Evolutionary conservation across 164 flowering plant genomes (phyloP).

Genomic region (Litsea cubeba): DNA sequence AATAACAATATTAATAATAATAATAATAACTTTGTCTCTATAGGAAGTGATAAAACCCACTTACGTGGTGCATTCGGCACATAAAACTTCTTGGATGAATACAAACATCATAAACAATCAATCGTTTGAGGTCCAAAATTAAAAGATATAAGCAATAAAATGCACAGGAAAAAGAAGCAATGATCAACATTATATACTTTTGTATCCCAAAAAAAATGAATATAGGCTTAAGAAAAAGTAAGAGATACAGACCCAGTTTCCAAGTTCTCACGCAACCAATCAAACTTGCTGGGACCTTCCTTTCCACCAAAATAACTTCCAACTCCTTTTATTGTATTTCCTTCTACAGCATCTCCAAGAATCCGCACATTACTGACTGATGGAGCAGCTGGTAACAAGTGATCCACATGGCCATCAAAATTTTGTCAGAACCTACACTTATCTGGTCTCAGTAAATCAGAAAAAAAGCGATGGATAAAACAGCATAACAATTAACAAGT

Average conservation of each 20-base stretch:
- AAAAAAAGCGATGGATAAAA: background rate
- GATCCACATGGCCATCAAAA: constrained; percentile 6
- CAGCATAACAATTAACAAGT: no score
- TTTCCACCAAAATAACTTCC: constrained; percentile 95
- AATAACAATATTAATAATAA: no score
- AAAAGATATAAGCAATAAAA: background rate
- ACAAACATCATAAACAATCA: background rate
- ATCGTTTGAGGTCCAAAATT: background rate
- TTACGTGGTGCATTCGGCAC: background rate
- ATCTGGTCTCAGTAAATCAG: background rate
- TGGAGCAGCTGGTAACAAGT: constrained; percentile 70
- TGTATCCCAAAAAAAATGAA: background rate
- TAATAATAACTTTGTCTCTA: background rate
- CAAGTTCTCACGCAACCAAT: constrained; percentile 80
- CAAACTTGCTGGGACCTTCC: constrained; percentile 98
- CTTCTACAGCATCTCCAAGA: constrained; percentile 79
- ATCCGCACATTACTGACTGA: constrained; percentile 76
- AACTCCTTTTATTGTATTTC: constrained; percentile 57
- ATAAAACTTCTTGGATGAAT: background rate
- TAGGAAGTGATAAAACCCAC: background rate
- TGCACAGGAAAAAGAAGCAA: background rate
- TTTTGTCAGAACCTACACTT: constrained; percentile 1
- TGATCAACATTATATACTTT: background rate
- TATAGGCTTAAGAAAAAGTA: background rate
- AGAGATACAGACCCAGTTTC: constrained; percentile 63